Conservation (phyloP, 2,329 filamentous ascomycete species). For the Metarhizium anisopliae region DNA sequence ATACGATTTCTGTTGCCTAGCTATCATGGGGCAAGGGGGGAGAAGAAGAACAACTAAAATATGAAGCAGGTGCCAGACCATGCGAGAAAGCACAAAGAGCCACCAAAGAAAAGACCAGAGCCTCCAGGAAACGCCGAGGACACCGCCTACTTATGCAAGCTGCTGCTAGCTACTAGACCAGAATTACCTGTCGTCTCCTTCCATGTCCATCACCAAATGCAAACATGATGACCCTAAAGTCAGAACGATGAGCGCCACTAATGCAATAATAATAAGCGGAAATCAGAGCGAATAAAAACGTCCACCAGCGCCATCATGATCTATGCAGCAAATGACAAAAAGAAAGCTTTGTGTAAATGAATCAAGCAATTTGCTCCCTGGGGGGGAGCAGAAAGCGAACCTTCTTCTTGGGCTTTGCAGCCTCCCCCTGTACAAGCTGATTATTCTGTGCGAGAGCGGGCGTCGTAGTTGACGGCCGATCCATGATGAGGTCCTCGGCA, state of each 20-base stretch:
- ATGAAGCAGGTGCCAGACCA: background rate
- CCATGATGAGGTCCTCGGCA: slow-evolving; percentile 40
- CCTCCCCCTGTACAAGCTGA: slow-evolving; percentile 20
- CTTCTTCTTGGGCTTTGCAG: slow-evolving; percentile 45
- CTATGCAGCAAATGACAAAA: slow-evolving; percentile 1
- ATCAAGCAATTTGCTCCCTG: slow-evolving; percentile 20
- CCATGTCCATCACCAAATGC: background rate
- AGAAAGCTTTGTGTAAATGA: slow-evolving; percentile 1
- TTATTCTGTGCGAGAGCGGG: slow-evolving; percentile 16
- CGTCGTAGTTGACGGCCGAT: slow-evolving; percentile 26
- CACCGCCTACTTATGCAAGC: background rate
- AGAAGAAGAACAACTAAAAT: background rate
- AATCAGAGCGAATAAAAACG: background rate
- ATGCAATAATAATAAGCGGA: background rate
- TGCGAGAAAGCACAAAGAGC: background rate
- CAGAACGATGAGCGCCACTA: background rate
- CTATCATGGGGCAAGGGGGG: background rate
- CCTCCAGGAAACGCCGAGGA: background rate
- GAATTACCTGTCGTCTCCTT: background rate
- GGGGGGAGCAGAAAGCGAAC: slow-evolving; percentile 45
- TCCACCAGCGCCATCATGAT: slow-evolving; percentile 4
- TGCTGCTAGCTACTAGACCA: background rate
- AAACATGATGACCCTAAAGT: background rate
- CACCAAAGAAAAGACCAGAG: background rate
- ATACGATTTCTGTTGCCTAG: slow-evolving; percentile 1